phyloP scores from a whole-genome alignment of 345 rosid genomes.

The Salix exigua region DNA sequence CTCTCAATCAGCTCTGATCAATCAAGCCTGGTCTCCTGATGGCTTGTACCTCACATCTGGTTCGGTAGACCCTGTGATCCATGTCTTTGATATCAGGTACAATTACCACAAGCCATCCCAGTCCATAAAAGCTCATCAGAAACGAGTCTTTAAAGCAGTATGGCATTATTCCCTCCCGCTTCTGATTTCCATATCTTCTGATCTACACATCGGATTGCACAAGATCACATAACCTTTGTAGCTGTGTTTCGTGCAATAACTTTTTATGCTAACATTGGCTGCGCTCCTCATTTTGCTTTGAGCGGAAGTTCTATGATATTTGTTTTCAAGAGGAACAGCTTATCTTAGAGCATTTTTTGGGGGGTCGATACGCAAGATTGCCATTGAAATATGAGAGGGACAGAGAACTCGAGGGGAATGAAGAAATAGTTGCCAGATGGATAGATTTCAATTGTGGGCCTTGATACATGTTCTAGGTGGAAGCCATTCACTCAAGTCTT shows the following conservation, averaged over 20 bases:
- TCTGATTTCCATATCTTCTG: conserved; percentile 81
- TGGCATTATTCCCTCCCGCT: conserved; percentile 77
- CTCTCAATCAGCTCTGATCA: conserved; percentile 82
- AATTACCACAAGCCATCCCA: conserved; percentile 72
- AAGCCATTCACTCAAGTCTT: not conserved
- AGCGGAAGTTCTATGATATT: not conserved
- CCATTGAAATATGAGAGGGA: not conserved
- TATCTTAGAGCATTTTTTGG: not conserved
- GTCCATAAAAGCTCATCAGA: conserved; percentile 78
- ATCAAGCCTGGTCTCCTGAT: conserved; percentile 94
- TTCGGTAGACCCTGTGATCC: conserved; percentile 88
- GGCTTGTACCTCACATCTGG: conserved; percentile 79
- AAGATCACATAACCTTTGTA: conserved; percentile 27
- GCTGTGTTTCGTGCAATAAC: not conserved
- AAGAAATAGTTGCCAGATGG: not conserved
- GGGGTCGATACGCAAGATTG: not conserved
- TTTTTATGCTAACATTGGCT: not conserved
- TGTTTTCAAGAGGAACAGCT: not conserved
- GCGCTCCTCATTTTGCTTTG: not conserved
- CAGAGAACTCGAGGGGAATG: not conserved
- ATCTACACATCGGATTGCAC: conserved; percentile 77
- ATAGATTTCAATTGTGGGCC: not conserved
- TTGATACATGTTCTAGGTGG: not conserved
- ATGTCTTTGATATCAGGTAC: conserved; percentile 83
- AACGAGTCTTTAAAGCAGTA: conserved; percentile 79